Evolutionary conservation across 83 land plant genomes (phyloP), one percentile per base, ranked within the genome.

Genomic region (Picea engelmannii): DNA sequence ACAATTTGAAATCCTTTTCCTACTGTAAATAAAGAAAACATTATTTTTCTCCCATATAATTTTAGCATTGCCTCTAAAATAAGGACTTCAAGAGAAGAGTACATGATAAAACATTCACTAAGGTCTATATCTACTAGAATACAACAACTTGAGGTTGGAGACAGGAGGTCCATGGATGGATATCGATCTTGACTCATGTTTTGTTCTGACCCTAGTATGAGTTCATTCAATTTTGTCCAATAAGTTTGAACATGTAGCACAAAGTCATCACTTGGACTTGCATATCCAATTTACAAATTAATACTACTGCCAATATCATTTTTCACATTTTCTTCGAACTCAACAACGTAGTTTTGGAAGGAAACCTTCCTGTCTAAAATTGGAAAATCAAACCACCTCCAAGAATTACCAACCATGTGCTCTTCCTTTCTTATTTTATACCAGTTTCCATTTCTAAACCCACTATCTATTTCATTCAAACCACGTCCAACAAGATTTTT

Each of bases 381-480:
- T 6, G 47, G 75, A 9, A 70, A 70, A 18, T 42, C 75, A 40
- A 40, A 42, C 52, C 11, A 27, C 35, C 71, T 70, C 75, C 52
- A 70, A 70, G 35, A 17, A 35, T 40, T 47, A 70, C 42, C 75
- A 15, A 18, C 9, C 7, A 18, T 70, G 47, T 7, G 20, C 23
- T 38, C 35, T 18, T 42, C 47, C 75, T 38, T 38, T 70, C 21
- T 40, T 40, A 42, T 70, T 38, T 17, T 2, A 40, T 70, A 40
- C 75, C 35, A 3, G 1, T n/a, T 70, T 40, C 31, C 75, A 70
- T 70, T 4, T 35, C 49, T 21, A 70, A 35, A 40, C 12, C 10
- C 52, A 42, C 42, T 38, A 35, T 70, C 75, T 70, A 70, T 44
- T 70, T 70, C 75, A 16, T 70, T 70, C 75, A 42, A 70, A 17